Evolutionary conservation across 306 rosid species (phyloP).

Genomic region (Alnus glutinosa): DNA sequence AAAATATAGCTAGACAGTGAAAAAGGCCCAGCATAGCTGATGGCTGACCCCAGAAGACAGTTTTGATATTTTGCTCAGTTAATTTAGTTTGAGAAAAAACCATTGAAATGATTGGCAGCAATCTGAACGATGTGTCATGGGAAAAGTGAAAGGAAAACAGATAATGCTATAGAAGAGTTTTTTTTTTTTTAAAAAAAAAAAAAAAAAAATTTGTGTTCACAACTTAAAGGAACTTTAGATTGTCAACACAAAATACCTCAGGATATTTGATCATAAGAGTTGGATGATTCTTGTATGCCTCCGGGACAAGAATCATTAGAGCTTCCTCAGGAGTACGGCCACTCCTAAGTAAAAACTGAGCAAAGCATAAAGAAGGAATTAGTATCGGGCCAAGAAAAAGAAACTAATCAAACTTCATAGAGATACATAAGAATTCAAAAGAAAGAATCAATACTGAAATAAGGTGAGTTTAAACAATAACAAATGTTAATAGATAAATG

Average conservation of each 20-base stretch:
- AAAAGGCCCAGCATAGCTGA: neutral
- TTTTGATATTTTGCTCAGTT: neutral
- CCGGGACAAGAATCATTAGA: constrained; percentile 97
- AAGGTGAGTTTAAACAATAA: neutral
- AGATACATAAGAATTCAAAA: constrained; percentile 26
- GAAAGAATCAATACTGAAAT: constrained; percentile 12
- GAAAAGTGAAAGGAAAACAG: neutral
- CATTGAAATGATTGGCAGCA: neutral
- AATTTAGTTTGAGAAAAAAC: neutral
- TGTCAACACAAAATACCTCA: constrained; percentile 56
- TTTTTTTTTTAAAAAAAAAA: neutral
- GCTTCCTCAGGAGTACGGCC: constrained; percentile 96
- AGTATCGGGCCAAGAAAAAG: neutral
- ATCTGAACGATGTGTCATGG: neutral
- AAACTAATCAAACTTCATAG: constrained; percentile 29
- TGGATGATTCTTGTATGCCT: constrained; percentile 97
- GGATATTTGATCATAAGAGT: constrained; percentile 87
- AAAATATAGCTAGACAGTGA: constrained; percentile 12
- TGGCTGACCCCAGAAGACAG: neutral
- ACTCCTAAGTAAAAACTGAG: constrained; percentile 85
- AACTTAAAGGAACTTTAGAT: neutral
- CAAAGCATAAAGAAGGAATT: constrained; percentile 13
- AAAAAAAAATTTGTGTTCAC: neutral
- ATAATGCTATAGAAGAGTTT: neutral
- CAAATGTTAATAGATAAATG: neutral